These are phyloP conservation scores for Aspergillus indologenus DNA, from an alignment of 495 filamentous ascomycete genomes.

Conservation along the genomic window DNA sequence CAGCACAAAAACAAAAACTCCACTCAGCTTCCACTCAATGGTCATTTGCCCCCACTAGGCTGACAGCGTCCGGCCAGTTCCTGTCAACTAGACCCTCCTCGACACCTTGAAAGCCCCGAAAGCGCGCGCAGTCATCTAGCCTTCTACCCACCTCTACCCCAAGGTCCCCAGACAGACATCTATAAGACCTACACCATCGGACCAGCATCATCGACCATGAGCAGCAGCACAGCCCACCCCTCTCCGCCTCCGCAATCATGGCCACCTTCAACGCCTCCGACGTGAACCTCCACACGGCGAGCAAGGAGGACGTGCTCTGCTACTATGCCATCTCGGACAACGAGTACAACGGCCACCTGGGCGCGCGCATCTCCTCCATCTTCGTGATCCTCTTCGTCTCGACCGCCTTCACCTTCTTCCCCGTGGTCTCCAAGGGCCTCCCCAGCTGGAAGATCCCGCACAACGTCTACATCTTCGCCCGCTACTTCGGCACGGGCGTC, in stretches of 20 bases:
- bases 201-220: background rate
- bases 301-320: conserved; percentile 4
- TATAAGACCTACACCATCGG: background rate
- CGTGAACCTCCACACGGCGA: conserved; percentile 3
- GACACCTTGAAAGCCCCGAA: background rate
- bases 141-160: background rate
- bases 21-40: background rate
- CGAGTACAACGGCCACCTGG: conserved; percentile 5
- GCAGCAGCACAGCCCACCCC: background rate
- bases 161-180: background rate
- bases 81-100: background rate
- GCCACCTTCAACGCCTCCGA: conserved; percentile 1
- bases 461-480: conserved; percentile 67
- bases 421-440: conserved; percentile 45
- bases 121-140: background rate
- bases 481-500: conserved; percentile 70
- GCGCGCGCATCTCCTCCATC: conserved; percentile 5
- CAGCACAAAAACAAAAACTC: background rate
- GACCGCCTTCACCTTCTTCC: conserved; percentile 2
- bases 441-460: conserved; percentile 44
- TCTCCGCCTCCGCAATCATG: background rate
- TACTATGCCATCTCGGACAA: conserved; percentile 7
- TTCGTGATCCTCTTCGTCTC: conserved; percentile 3
- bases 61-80: background rate
- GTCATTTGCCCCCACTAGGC: background rate